Conservation (phyloP, 441 rosid species). For the Macaranga tanarius region DNA sequence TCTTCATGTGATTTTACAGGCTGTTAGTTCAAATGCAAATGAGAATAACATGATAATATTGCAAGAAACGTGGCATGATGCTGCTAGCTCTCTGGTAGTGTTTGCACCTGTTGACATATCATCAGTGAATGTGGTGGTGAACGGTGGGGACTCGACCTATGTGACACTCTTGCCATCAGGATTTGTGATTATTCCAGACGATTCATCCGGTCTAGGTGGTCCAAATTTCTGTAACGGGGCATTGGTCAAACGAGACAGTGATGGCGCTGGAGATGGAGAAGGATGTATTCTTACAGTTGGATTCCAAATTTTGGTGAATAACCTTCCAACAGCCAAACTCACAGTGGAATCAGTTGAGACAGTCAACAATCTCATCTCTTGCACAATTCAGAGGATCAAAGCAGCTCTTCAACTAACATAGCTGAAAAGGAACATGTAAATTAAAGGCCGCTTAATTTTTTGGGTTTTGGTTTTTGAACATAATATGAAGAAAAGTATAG, state of each 20-base stretch:
- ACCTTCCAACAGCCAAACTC: constrained; percentile 59
- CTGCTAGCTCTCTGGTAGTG: constrained; percentile 68
- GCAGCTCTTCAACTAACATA: constrained; percentile 57
- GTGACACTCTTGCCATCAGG: constrained; percentile 78
- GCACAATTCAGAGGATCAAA: constrained; percentile 75
- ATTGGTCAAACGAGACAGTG: constrained; percentile 16
- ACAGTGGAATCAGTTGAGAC: constrained; percentile 74
- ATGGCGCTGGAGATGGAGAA: constrained; percentile 33
- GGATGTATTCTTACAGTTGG: constrained; percentile 72
- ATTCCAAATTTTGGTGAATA: constrained; percentile 66
- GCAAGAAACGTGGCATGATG: constrained; percentile 82
- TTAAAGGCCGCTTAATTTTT: neutral
- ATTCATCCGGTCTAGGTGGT: constrained; percentile 26
- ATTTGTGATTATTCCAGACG: constrained; percentile 61
- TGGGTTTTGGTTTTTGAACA: neutral
- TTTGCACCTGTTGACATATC: constrained; percentile 83
- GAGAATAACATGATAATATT: constrained; percentile 70
- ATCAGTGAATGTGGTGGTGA: constrained; percentile 60
- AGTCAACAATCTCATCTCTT: constrained; percentile 65
- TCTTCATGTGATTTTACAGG: constrained; percentile 31
- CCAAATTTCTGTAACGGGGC: constrained; percentile 24
- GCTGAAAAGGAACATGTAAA: constrained; percentile 2
- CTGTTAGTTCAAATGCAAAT: constrained; percentile 32
- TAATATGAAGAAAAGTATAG: constrained; percentile 9
- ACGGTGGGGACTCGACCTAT: constrained; percentile 66